Base-by-base conservation (phyloP, 2,329 filamentous ascomycete species). In the Ascocoryne sarcoides region DNA sequence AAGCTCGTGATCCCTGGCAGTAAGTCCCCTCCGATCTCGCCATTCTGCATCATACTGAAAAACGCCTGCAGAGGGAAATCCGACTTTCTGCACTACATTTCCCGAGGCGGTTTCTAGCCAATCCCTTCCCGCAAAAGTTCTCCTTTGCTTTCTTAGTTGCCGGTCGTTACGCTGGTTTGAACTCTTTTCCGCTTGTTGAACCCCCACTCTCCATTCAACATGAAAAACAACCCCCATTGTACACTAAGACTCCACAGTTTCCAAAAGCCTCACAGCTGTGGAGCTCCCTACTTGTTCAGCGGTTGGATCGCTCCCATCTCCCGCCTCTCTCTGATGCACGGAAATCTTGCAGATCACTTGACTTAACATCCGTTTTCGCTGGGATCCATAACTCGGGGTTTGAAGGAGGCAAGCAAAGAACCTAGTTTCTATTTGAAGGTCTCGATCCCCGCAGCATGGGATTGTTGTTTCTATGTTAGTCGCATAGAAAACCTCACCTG, bases 331-430 rank as follows among this genome's bases (percentile, higher is more conserved):
- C 14, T 8, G 28, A 28, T n/a, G 21, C 20, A 10, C 23, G 14
- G 34, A 36, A 21, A 15, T n/a, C 32, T 15, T 28, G 34, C 34
- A 28, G 34, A 36, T 36, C 34, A 28, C 20, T 28, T 36, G 12
- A 15, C 9, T 23, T 23, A 29, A 36, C 10, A n/a, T 32, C 30
- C 28, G 20, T 21, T 26, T 30, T 38, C 23, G 23, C 23, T 26
- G 12, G 7, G 7, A 26, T 26, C 12, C 12, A n/a, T n/a, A n/a
- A n/a, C n/a, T n/a, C n/a, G n/a, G n/a, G n/a, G n/a, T n/a, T n/a
- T n/a, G n/a, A n/a, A n/a, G n/a, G n/a, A n/a, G n/a, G n/a, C n/a
- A n/a, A n/a, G n/a, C n/a, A n/a, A n/a, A n/a, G n/a, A n/a, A n/a
- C n/a, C n/a, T n/a, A n/a, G n/a, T n/a, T 26, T 26, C 23, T 26